phyloP scores from a whole-genome alignment of 768 basidiomycete species.

The Suillus paluster region DNA sequence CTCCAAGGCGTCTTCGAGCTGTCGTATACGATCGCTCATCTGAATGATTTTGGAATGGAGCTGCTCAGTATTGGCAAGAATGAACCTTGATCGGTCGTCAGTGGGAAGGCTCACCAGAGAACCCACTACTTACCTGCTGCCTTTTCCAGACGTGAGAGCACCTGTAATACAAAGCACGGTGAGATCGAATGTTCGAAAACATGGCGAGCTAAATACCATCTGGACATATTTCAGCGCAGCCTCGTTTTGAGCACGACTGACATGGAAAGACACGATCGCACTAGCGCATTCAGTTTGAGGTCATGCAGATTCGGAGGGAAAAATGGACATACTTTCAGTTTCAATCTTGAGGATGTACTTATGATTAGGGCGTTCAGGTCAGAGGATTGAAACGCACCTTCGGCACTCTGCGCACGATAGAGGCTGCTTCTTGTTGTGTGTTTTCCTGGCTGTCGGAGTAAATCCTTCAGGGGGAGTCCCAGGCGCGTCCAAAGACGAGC shows the following conservation, averaged over 20 bases:
- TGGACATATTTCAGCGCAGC: constrained; percentile 65
- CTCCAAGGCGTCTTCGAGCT: constrained; percentile 64
- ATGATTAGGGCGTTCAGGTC: not conserved
- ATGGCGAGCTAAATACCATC: constrained; percentile 45
- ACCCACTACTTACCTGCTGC: constrained; percentile 53
- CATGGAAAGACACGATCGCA: constrained; percentile 71
- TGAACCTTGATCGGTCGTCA: constrained; percentile 49
- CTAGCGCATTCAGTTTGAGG: constrained; percentile 34
- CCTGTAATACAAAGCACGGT: constrained; percentile 40
- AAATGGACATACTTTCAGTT: constrained; percentile 53
- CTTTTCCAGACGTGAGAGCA: constrained; percentile 63
- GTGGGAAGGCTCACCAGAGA: not conserved
- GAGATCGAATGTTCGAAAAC: constrained; percentile 11
- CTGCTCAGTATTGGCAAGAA: constrained; percentile 70
- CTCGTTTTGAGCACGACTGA: constrained; percentile 68
- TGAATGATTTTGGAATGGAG: constrained; percentile 65
- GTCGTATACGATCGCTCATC: constrained; percentile 64
- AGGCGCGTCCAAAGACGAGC: constrained; percentile 16
- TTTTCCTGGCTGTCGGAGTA: constrained; percentile 14
- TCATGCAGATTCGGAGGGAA: not conserved
- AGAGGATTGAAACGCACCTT: constrained; percentile 43
- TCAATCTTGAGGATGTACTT: constrained; percentile 38
- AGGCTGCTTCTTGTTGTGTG: constrained; percentile 43
- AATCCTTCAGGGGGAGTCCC: constrained; percentile 20
- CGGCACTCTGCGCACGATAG: constrained; percentile 69